Evolutionary conservation across 1,284 basidiomycete genomes (phyloP), one percentile per base, ranked within the genome.

Genomic region (Pulchroboletus neoregius): DNA sequence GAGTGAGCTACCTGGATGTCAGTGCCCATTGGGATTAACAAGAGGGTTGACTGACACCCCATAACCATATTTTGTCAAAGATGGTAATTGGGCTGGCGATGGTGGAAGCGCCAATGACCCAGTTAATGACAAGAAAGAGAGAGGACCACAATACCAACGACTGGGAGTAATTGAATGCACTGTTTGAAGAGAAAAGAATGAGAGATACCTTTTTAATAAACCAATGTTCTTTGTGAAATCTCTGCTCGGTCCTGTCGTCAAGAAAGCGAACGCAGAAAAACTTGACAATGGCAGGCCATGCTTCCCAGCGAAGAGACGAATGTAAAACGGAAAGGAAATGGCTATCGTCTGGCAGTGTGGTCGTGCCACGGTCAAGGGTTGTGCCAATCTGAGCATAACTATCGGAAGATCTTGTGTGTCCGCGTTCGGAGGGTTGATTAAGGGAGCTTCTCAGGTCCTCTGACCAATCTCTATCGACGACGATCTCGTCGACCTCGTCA

Each of bases 381-480:
- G 57, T 56, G 27, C 56, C 49, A 11, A 56, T 57, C 44, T 71
- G 68, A 28, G 55, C 46, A 39, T 72, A 67, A 50, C 71, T 71
- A 48, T 67, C 67, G 20, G 68, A 69, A 13, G 72, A 70, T 60
- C 74, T 75, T 26, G 79, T 72, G 16, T 69, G 73, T 16, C 63
- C 72, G 18, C 57, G 68, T 30, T 76, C 71, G 18, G 80, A 80
- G 11, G 78, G 78, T 45, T 74, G 71, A 26, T 72, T 67, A 20
- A 71, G 65, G 23, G 72, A 75, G 46, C 69, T 75, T 62, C 72
- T 74, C 46, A 75, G 67, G 49, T 80, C 76, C 50, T 80, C 77
- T 5, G 72, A 69, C 84, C 83, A 87, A 30, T 72, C 66, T 38
- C 83, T 75, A 63, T 87, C 84, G 13, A 87, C 82, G n/a, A 87